Evolutionary conservation across 2,329 filamentous ascomycete genomes (phyloP).

Genomic region (Hypomyces rosellus): DNA sequence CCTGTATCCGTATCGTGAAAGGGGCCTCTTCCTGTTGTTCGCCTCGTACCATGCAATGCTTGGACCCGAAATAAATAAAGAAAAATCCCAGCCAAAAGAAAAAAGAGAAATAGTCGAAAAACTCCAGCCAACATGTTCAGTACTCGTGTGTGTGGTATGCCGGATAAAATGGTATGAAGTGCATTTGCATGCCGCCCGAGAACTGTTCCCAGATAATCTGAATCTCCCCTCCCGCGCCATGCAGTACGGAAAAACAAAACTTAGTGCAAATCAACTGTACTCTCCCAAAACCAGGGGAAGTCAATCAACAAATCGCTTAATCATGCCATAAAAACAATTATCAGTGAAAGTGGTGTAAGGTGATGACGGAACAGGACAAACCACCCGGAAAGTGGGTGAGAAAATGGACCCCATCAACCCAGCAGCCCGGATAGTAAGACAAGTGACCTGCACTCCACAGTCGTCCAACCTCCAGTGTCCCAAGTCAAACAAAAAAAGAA

Average conservation of each 20-base stretch:
- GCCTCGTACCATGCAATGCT: not conserved
- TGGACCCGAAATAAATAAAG: not conserved
- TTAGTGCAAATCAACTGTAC: not conserved
- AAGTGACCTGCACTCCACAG: not conserved
- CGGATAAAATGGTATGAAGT: not conserved
- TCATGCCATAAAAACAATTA: not conserved
- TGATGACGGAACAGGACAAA: not conserved
- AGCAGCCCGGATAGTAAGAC: not conserved
- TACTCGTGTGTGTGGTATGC: not conserved
- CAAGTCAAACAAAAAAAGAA: too few relatives aligned
- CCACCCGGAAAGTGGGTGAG: not conserved
- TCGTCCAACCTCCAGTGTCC: not conserved
- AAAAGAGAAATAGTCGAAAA: not conserved
- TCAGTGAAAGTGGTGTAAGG: not conserved
- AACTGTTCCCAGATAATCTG: not conserved
- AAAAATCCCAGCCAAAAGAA: not conserved
- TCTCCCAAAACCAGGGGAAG: not conserved
- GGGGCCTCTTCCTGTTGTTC: not conserved
- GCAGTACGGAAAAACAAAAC: not conserved
- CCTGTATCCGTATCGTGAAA: not conserved
- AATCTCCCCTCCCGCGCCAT: conserved; percentile 1
- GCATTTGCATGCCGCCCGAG: not conserved
- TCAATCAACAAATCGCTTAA: not conserved
- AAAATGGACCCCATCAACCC: not conserved
- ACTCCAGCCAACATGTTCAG: not conserved